These are phyloP conservation scores for Musa acuminata DNA, from an alignment of 176 grass and related monocot species.

Conservation along the genomic window DNA sequence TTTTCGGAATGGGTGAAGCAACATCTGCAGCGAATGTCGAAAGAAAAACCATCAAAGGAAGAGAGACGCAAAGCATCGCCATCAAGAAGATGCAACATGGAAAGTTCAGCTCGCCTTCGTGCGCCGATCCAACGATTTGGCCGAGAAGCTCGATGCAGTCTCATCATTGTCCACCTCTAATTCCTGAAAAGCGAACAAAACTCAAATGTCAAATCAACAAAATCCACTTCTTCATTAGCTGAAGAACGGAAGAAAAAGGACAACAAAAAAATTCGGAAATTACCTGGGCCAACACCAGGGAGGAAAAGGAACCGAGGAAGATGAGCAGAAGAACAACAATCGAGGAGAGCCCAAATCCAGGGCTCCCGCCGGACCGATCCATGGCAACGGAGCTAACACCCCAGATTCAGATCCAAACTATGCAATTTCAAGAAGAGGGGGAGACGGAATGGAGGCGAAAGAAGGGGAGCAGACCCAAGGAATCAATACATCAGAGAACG, in stretches of 20 bases:
- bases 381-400: neutral
- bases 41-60: neutral
- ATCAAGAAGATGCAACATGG: neutral
- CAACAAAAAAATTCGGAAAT: neutral
- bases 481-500: too few relatives aligned
- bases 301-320: neutral
- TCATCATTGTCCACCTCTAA: conserved; percentile 6
- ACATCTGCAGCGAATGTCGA: conserved; percentile 15
- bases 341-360: neutral
- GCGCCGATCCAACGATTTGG: conserved; percentile 30
- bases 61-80: neutral
- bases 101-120: conserved; percentile 22
- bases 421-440: neutral
- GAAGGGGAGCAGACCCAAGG: too few relatives aligned
- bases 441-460: neutral
- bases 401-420: neutral
- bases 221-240: neutral
- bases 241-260: neutral
- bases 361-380: neutral
- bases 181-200: neutral
- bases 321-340: neutral
- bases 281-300: neutral
- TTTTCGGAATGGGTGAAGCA: conserved; percentile 37
- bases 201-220: neutral
- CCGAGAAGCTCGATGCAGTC: neutral